These are phyloP conservation scores for Gloeostereum incarnatum DNA, from an alignment of 768 basidiomycete species.

Conservation along the genomic window DNA sequence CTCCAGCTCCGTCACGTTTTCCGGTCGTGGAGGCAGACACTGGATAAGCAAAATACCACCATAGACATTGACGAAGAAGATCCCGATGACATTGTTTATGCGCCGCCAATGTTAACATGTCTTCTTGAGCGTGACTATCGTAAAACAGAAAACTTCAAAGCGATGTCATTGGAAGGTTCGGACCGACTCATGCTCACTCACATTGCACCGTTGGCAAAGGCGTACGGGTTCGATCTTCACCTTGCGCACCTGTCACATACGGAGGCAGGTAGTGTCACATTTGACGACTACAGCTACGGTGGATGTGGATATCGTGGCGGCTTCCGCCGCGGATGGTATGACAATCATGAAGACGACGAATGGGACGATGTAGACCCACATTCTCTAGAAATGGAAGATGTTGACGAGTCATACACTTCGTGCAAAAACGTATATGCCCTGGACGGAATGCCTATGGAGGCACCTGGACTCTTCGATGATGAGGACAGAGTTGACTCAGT, in stretches of 20 bases:
- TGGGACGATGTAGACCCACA: neutral
- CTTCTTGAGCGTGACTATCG: slow-evolving; percentile 7
- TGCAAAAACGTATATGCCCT: neutral
- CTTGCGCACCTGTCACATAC: slow-evolving; percentile 5
- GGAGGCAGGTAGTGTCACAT: neutral
- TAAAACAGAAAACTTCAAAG: slow-evolving; percentile 5
- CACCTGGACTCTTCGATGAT: neutral
- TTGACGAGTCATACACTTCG: neutral
- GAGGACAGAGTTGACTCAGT: no score
- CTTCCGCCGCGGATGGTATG: slow-evolving; percentile 1
- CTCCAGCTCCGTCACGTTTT: slow-evolving; percentile 8
- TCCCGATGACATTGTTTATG: no score
- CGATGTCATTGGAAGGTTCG: slow-evolving; percentile 6
- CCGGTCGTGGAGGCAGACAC: slow-evolving; percentile 10
- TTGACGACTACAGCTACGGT: neutral
- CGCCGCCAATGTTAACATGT: slow-evolving; percentile 7
- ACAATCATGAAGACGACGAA: slow-evolving; percentile 4
- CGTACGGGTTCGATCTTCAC: slow-evolving; percentile 9
- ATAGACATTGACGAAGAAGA: no score
- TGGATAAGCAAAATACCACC: no score
- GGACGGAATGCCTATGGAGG: slow-evolving; percentile 1
- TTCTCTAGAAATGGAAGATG: slow-evolving; percentile 8
- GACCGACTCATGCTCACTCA: slow-evolving; percentile 11
- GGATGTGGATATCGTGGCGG: no score
- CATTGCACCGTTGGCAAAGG: slow-evolving; percentile 9